Base-by-base conservation (phyloP, 2,329 filamentous ascomycete species). In the Davidsoniella neocaledoniae region DNA sequence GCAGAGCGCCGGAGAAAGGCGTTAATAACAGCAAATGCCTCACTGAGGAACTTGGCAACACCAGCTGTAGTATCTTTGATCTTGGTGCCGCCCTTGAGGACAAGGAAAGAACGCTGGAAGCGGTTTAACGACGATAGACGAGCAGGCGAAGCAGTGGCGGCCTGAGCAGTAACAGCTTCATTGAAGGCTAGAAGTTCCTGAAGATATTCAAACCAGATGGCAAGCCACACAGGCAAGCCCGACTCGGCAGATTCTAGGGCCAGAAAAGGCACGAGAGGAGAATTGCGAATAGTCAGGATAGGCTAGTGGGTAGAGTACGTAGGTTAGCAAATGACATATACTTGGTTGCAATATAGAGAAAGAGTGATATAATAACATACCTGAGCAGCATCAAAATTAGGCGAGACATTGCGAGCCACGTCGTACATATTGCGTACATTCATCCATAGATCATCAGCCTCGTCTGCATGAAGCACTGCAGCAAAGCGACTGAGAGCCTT, bases 11-110 rank as follows among this genome's bases (percentile, higher is more conserved):
- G 62, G 2, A 79, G 56, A 56, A 71, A 76, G 4, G 59, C 55
- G 40, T 67, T 65, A 10, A 75, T 56, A 2, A 61, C 58, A 17
- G 60, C 58, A 9, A 77, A 57, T 14, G 45, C 29, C 6, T 46
- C 44, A 9, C 48, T 57, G 4, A 81, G 60, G 54, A 81, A 81
- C 2, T 61, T 61, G 1, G 67, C 68, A 5, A 76, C 65, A 49
- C 68, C 67, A 4, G 71, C 69, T 2, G 78, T 82, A 0, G 77
- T 75, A 55, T 82, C 78, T 54, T 75, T 78, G 0, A 72, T 68
- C 4, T 79, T 71, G 6, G 69, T 68, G 10, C 74, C 68, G 16
- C 79, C 70, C 14, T 70, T 68, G 44, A 68, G 67, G 19, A 70
- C 70, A 4, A 78, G 65, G 37, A 70, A 65, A 1, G 78, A 80